Base-by-base conservation (phyloP, 2,329 filamentous ascomycete genomes). In the Colletotrichum destructivum region DNA sequence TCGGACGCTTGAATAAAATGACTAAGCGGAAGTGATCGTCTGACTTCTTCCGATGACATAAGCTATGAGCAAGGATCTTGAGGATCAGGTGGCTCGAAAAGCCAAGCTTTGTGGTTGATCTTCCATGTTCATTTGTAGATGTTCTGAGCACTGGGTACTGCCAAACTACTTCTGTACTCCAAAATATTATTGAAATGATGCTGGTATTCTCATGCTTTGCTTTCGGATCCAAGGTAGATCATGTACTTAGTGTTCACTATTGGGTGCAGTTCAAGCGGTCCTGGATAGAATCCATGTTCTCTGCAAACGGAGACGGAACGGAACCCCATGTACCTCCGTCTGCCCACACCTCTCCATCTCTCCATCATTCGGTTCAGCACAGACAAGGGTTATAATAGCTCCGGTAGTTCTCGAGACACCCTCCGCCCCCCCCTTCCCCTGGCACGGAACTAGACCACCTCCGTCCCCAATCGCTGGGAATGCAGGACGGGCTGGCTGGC, bases 1-100 rank as follows among this genome's bases (percentile, higher is more conserved):
- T 26, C 12, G 13, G 18, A 18, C 2, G 9, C 3, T 7, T 11
- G 2, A 2, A 3, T 8, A 1, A 0, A 1, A 15, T 62, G 60
- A 62, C 46, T 62, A 51, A 62, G 46, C 60, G 60, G 60, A 51
- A 21, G 4, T 0, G 2, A 1, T 15, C 1, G 0, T 1, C 6
- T 2, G 5, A 0, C 0, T 23, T 2, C 26, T 15, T 62, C 60
- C 60, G 60, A 52, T 62, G 21, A 62, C 60, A 62, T 52, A 62
- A 15, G 4, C 2, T 2, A 2, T 0, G 8, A 18, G 52, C 52
- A 55, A 18, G 31, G 31, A 38, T 18, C 11, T 2, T 3, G 1
- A 18, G 11, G 12, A 18, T 55, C n/a, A 11, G 16, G 3, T 9
- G 31, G 31, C 31, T 9, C 31, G 8, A 35, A 8, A 9, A 35